Evolutionary conservation across 495 filamentous ascomycete species (phyloP).

Genomic region (Penicillium lividum): DNA sequence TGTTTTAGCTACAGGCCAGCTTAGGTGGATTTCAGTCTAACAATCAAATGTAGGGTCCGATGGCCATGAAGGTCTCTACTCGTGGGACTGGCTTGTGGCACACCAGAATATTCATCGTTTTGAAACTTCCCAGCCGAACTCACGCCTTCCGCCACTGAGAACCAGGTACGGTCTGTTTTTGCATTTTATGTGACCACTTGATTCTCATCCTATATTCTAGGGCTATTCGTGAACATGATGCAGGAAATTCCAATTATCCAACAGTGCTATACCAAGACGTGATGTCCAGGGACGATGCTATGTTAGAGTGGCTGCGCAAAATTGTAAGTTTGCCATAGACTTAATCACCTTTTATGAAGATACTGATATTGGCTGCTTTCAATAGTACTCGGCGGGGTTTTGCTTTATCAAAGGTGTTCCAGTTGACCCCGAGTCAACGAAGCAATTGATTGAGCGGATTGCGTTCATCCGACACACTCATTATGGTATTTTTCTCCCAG

Average conservation of each 20-base stretch:
- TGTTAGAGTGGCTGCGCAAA: conserved; percentile 56
- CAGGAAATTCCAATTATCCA: conserved; percentile 41
- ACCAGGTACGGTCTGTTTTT: not conserved
- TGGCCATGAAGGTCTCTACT: conserved; percentile 58
- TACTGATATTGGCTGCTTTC: not conserved
- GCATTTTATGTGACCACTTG: not conserved
- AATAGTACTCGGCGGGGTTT: conserved; percentile 62
- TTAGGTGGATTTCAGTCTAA: not conserved
- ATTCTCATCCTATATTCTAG: not conserved
- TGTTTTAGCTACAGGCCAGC: not conserved
- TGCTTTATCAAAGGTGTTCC: conserved; percentile 70
- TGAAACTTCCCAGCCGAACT: not conserved
- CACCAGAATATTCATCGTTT: conserved; percentile 18
- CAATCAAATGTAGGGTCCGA: conserved; percentile 33
- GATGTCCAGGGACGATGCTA: conserved; percentile 50
- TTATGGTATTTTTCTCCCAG: conserved; percentile 60
- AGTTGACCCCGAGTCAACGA: conserved; percentile 63
- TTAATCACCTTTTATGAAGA: conserved; percentile 13
- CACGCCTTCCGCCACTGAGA: not conserved
- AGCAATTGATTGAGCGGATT: conserved; percentile 73
- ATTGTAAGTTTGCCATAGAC: conserved; percentile 49
- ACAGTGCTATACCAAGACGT: conserved; percentile 58
- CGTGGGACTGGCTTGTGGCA: conserved; percentile 46
- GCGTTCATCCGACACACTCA: conserved; percentile 83
- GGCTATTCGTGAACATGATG: not conserved